Evolutionary conservation across 2,329 filamentous ascomycete species (phyloP).

Genomic region (Alternaria sp.): DNA sequence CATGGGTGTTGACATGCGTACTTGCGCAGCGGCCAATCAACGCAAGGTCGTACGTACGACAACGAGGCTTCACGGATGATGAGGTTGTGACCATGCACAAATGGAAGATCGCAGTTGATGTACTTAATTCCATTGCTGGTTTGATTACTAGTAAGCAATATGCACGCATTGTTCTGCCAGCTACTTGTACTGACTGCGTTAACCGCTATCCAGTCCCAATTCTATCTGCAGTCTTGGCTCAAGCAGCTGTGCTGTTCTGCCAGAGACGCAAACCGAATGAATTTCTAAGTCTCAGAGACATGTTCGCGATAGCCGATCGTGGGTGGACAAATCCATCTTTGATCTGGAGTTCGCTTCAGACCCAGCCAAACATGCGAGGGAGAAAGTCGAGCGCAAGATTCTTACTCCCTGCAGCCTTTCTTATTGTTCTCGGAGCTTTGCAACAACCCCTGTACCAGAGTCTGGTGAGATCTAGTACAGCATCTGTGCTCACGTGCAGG

Average conservation of each 20-base stretch:
- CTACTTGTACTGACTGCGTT: rapidly evolving
- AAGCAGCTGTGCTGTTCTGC: neutral
- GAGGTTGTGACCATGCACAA: neutral
- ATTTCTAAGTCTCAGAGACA: neutral
- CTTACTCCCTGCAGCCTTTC: no score
- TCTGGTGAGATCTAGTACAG: no score
- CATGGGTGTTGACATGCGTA: constrained; percentile 5
- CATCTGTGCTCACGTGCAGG: no score
- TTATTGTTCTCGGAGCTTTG: no score
- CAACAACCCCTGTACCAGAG: no score
- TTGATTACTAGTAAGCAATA: neutral
- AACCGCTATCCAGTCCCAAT: neutral
- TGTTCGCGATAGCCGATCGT: neutral
- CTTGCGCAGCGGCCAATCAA: neutral
- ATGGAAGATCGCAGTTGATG: neutral
- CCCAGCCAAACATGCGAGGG: neutral
- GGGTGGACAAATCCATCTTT: neutral
- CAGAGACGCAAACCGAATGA: neutral
- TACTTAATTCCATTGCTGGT: neutral
- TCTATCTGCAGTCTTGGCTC: neutral
- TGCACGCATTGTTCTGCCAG: no score
- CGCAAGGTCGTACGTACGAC: neutral
- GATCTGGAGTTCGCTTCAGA: neutral
- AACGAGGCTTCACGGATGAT: neutral
- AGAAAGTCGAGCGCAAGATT: no score